phyloP scores from a whole-genome alignment of 2,329 filamentous ascomycete species.

The Pestalotiopsis sp. region DNA sequence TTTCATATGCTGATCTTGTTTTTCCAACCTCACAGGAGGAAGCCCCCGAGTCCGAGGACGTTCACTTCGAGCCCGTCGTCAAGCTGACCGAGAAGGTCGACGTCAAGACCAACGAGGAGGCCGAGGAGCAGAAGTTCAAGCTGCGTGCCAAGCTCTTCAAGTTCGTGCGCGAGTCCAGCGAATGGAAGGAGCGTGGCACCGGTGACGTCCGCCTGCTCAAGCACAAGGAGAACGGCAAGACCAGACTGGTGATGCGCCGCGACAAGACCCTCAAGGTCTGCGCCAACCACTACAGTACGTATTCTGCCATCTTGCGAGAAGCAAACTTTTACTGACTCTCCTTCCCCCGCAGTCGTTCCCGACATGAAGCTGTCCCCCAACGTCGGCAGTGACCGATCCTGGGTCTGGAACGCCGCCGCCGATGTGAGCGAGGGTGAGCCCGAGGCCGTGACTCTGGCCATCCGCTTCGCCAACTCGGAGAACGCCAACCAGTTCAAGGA shows the following conservation, averaged over 20 bases:
- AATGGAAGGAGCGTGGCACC: slow-evolving; percentile 99
- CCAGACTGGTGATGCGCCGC: slow-evolving; percentile 94
- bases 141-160: slow-evolving; percentile 99
- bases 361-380: slow-evolving; percentile 99
- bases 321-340: slow-evolving; percentile 5
- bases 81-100: slow-evolving; percentile 96
- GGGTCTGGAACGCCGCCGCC: slow-evolving; percentile 98
- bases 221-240: slow-evolving; percentile 99
- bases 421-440: slow-evolving; percentile 98
- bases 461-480: slow-evolving; percentile 96
- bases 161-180: slow-evolving; percentile 86
- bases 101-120: slow-evolving; percentile 96
- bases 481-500: slow-evolving; percentile 99
- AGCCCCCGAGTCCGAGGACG: slow-evolving; percentile 83
- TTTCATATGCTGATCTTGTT: background rate
- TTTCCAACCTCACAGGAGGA: slow-evolving; percentile 49
- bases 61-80: slow-evolving; percentile 96
- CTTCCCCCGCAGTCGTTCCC: slow-evolving; percentile 71
- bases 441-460: slow-evolving; percentile 93
- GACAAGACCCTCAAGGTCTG: slow-evolving; percentile 99
- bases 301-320: background rate
- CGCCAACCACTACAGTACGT: slow-evolving; percentile 98
- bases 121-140: slow-evolving; percentile 97
- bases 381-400: slow-evolving; percentile 95
- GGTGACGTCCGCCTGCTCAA: slow-evolving; percentile 95